A percentile compares a stretch with the other conserved stretches of the same genome.
Conservation (phyloP, 2,329 filamentous ascomycete species). For the Neonectria sp. region DNA sequence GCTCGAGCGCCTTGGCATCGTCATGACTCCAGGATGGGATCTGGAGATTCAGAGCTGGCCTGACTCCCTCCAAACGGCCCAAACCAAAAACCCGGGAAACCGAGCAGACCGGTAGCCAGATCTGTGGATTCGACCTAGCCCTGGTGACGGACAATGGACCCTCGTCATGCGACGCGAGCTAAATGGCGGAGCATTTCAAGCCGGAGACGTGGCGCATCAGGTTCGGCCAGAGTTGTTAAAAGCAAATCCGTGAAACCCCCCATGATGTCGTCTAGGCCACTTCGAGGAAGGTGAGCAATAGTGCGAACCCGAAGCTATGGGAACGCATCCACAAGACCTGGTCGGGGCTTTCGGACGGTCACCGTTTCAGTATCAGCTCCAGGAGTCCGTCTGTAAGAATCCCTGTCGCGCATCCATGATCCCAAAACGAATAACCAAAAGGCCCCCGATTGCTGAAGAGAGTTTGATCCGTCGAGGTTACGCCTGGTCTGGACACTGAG, state of each 20-base stretch:
- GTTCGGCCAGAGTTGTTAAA: constrained; percentile 18
- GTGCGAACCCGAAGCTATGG: constrained; percentile 41
- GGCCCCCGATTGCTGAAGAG: constrained; percentile 26
- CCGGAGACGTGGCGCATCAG: constrained; percentile 13
- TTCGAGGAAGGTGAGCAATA: constrained; percentile 29
- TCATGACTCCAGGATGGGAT: neutral
- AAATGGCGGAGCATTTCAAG: constrained; percentile 9
- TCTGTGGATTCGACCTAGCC: constrained; percentile 20
- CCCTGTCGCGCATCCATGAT: constrained; percentile 28
- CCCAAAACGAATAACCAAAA: constrained; percentile 19
- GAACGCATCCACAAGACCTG: constrained; percentile 30
- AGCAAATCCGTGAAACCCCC: constrained; percentile 28
- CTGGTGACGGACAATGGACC: constrained; percentile 8
- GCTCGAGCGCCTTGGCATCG: neutral
- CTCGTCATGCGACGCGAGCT: constrained; percentile 32
- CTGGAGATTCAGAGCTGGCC: neutral
- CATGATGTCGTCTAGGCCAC: constrained; percentile 28
- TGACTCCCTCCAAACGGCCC: constrained; percentile 10
- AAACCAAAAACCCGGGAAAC: constrained; percentile 7
- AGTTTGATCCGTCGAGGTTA: constrained; percentile 20
- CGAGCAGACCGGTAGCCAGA: constrained; percentile 23
- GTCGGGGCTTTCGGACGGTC: constrained; percentile 30
- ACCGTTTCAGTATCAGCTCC: constrained; percentile 47
- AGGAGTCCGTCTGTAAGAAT: constrained; percentile 28
- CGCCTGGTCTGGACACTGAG: constrained; percentile 19